These are phyloP conservation scores for Roridomyces roridus DNA, from an alignment of 768 basidiomycete species.

Conservation along the genomic window DNA sequence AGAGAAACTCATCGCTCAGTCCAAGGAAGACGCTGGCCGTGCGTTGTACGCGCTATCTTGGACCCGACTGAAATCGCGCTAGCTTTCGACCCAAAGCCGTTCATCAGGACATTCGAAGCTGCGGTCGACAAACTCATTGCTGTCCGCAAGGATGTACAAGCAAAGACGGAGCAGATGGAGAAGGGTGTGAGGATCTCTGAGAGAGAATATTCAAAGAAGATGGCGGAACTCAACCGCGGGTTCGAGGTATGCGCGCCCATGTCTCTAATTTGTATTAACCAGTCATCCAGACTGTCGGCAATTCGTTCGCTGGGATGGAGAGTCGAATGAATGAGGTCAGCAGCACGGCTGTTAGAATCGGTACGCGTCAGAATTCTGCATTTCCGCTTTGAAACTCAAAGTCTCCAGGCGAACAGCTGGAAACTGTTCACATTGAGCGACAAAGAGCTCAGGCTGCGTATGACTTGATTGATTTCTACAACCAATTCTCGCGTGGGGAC, in stretches of 20 bases:
- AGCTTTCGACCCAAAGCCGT: slow-evolving; percentile 96
- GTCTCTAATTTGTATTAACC: slow-evolving; percentile 1
- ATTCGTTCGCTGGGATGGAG: slow-evolving; percentile 90
- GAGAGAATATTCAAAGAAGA: slow-evolving; percentile 92
- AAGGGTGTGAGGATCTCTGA: slow-evolving; percentile 88
- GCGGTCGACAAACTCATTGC: slow-evolving; percentile 89
- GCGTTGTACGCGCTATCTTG: slow-evolving; percentile 23
- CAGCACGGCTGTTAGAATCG: slow-evolving; percentile 92
- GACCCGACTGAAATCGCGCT: neutral
- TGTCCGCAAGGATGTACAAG: slow-evolving; percentile 88
- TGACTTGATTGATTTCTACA: slow-evolving; percentile 92
- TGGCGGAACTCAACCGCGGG: slow-evolving; percentile 90
- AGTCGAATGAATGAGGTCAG: slow-evolving; percentile 91
- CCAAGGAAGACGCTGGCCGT: slow-evolving; percentile 86
- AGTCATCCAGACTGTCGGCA: slow-evolving; percentile 74
- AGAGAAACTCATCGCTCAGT: slow-evolving; percentile 87
- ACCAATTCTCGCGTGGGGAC: slow-evolving; percentile 86
- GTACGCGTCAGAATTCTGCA: slow-evolving; percentile 44
- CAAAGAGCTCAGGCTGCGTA: slow-evolving; percentile 94
- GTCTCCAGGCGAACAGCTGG: slow-evolving; percentile 86
- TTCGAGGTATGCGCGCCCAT: slow-evolving; percentile 75
- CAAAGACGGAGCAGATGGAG: slow-evolving; percentile 91
- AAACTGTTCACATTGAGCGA: slow-evolving; percentile 90
- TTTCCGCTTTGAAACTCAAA: slow-evolving; percentile 4
- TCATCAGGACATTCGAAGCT: slow-evolving; percentile 90